A percentile compares a stretch with the other conserved stretches of the same genome.
phyloP scores from a whole-genome alignment of 2,329 filamentous ascomycete genomes.

The Aureobasidium sp. region DNA sequence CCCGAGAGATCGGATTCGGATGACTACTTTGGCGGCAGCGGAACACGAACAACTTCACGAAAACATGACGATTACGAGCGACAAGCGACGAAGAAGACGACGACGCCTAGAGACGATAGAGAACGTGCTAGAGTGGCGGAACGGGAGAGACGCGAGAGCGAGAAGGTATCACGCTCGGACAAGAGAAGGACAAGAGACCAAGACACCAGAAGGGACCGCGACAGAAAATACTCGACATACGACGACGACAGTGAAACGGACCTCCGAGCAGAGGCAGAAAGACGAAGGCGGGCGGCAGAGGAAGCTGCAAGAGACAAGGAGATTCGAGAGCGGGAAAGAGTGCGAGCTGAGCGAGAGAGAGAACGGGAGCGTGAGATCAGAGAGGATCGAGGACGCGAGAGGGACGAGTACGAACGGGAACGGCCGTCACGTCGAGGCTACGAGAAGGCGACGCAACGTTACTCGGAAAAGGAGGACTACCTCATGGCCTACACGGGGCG shows the following conservation, averaged over 20 bases:
- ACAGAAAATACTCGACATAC: constrained; percentile 29
- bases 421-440: neutral
- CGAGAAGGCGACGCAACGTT: constrained; percentile 21
- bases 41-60: constrained; percentile 27
- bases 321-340: constrained; percentile 13
- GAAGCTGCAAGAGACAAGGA: constrained; percentile 14
- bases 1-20: constrained; percentile 22
- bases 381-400: constrained; percentile 9
- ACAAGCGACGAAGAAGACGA: constrained; percentile 25
- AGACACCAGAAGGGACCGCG: constrained; percentile 35
- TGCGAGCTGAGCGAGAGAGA: constrained; percentile 10
- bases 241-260: constrained; percentile 29
- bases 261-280: constrained; percentile 22
- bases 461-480: constrained; percentile 21
- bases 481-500: constrained; percentile 27
- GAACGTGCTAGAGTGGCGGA: constrained; percentile 20
- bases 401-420: constrained; percentile 15
- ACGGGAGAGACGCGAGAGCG: constrained; percentile 25
- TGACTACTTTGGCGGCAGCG: constrained; percentile 33
- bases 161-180: constrained; percentile 24
- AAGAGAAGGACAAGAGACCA: constrained; percentile 31
- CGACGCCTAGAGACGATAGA: constrained; percentile 19
- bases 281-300: constrained; percentile 25
- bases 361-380: constrained; percentile 22
- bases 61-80: constrained; percentile 37